Evolutionary conservation across 352 stramenopile species (phyloP), one percentile per base, ranked within the genome.

Genomic region (Globisporangium camurandrum): DNA sequence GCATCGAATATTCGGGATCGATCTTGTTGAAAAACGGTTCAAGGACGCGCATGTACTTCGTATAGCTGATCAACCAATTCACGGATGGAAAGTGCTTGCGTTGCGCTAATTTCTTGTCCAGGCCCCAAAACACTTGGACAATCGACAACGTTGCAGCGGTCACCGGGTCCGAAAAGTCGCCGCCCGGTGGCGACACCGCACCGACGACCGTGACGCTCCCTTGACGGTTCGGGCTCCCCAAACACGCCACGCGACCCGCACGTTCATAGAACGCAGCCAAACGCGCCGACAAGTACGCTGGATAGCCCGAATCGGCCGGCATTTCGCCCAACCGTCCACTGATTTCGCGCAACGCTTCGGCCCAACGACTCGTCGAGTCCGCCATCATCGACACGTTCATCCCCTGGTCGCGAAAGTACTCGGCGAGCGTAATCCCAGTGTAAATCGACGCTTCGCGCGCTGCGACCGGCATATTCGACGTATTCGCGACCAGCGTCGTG

Each of bases 321-420:
- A 99, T 99, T 76, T 99, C 97, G 67, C 97, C 97, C 12, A 99
- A 75, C 79, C 97, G 96, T 67, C 97, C 97, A 26, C 96, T 99
- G 58, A 99, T 99, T 85, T 99, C 97, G 90, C 97, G 95, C 75
- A 99, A 76, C 34, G 97, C 97, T 64, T 99, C 97, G 51, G 97
- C 97, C 97, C 97, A 99, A 70, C 97, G 96, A 69, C 92, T 98
- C 22, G 97, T 99, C 28, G 95, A 99, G 79, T 99, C 97, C 44
- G 96, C 97, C 97, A 99, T 99, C 96, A 99, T 99, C 37, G 95
- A 98, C 61, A 99, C 96, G 67, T 99, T 98, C 93, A 99, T 98
- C 33, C 80, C 83, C 55, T 94, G 83, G 79, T 99, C 97, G 71
- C 97, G 89, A 81, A 99, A 99, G 77, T 99, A 99, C 73, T 99